Percentiles rank a stretch among this genome's conserved stretches.
These are phyloP conservation scores for Scortechinia acanthostroma DNA, from an alignment of 2,329 filamentous ascomycete genomes.

Conservation along the genomic window DNA sequence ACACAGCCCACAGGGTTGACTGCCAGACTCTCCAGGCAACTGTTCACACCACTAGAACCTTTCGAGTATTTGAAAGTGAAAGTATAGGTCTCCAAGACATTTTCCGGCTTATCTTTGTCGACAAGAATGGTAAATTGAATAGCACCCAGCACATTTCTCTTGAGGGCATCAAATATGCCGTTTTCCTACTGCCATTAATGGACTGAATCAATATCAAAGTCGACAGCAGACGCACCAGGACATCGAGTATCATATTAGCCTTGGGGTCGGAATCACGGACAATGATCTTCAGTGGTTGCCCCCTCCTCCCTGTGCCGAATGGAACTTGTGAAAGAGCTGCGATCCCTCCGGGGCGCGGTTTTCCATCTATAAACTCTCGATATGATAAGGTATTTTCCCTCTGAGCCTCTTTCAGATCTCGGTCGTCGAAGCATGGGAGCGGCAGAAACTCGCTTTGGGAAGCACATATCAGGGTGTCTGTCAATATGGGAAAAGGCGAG, in stretches of 20 bases:
- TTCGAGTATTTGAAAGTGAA: conserved; percentile 34
- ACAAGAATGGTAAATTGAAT: conserved; percentile 35
- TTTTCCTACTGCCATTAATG: conserved; percentile 30
- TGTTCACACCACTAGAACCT: conserved; percentile 16
- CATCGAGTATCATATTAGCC: conserved; percentile 32
- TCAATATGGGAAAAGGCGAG: not conserved
- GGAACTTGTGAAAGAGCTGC: conserved; percentile 17
- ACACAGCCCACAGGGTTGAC: conserved; percentile 16
- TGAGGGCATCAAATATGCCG: conserved; percentile 34
- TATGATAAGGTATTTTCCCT: conserved; percentile 7
- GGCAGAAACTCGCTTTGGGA: conserved; percentile 20
- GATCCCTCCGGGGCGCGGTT: not conserved
- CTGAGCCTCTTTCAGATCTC: conserved; percentile 16
- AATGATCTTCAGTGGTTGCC: conserved; percentile 27
- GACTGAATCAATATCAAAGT: conserved; percentile 1
- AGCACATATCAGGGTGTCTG: too few relatives aligned
- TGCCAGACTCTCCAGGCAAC: conserved; percentile 14
- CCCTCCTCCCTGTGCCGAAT: conserved; percentile 12
- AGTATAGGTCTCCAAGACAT: conserved; percentile 38
- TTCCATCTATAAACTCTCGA: not conserved
- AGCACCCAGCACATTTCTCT: conserved; percentile 27
- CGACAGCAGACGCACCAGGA: conserved; percentile 25
- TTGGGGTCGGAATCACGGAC: conserved; percentile 24
- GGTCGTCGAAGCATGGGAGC: conserved; percentile 20
- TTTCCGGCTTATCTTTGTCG: conserved; percentile 19